These are phyloP conservation scores for Polyporus tsugae DNA, from an alignment of 1,284 basidiomycete genomes.

Conservation along the genomic window DNA sequence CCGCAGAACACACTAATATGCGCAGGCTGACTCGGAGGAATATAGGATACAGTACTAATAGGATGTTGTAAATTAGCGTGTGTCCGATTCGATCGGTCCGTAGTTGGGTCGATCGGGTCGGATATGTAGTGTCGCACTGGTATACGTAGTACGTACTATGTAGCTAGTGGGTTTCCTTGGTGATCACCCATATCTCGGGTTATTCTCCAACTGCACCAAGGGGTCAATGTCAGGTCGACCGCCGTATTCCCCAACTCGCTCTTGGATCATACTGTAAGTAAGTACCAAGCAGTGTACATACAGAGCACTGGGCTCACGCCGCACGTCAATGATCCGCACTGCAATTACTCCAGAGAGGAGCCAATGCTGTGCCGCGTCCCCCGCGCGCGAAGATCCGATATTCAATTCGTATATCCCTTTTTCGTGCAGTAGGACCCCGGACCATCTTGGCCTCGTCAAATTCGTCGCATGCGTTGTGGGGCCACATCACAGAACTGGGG, in stretches of 20 bases:
- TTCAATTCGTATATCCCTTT: slow-evolving; percentile 3
- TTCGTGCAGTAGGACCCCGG: slow-evolving; percentile 9
- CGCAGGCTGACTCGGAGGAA: neutral
- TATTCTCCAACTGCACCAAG: neutral
- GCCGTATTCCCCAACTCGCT: neutral
- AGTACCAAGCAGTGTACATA: neutral
- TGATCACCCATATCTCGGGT: neutral
- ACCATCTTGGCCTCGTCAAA: slow-evolving; percentile 4
- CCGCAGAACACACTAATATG: neutral
- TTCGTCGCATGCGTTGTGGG: neutral
- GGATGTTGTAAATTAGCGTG: neutral
- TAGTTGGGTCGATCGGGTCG: neutral
- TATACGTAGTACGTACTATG: no score
- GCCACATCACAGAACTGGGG: neutral
- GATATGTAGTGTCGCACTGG: no score
- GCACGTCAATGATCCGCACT: slow-evolving; percentile 31
- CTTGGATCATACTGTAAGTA: no score
- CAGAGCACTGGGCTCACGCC: neutral
- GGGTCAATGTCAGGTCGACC: neutral
- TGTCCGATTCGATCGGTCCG: neutral
- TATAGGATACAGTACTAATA: neutral
- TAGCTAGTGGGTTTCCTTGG: neutral
- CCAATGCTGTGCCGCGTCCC: slow-evolving; percentile 22
- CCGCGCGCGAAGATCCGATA: neutral
- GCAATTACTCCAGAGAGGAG: slow-evolving; percentile 16